Evolutionary conservation across 2,329 filamentous ascomycete genomes (phyloP).

Genomic region (Periconia macrospinosa): DNA sequence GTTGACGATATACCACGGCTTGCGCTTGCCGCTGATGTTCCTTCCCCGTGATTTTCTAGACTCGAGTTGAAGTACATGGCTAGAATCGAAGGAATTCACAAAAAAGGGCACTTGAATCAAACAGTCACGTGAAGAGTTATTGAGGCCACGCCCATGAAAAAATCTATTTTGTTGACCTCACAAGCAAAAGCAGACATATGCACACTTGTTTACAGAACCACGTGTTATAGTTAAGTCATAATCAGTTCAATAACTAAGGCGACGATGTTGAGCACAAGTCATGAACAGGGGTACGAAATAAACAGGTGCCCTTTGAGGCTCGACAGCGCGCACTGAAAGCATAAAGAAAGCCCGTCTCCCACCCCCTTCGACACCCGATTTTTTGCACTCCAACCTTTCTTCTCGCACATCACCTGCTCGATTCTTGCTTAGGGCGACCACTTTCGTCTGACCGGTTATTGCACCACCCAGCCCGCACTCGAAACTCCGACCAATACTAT

Average conservation of each 20-base stretch:
- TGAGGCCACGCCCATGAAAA: not conserved
- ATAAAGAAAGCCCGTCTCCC: not conserved
- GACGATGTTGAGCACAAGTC: no score
- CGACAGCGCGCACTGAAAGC: not conserved
- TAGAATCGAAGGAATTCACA: no score
- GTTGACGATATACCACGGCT: not conserved
- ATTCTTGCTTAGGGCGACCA: not conserved
- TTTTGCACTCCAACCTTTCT: not conserved
- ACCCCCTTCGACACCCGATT: not conserved
- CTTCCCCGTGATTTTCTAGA: not conserved
- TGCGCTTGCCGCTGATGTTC: not conserved
- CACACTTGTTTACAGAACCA: no score
- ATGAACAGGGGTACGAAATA: not conserved
- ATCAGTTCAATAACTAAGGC: no score
- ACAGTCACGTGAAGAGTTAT: not conserved
- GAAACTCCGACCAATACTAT: not conserved
- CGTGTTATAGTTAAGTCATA: no score
- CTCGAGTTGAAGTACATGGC: no score
- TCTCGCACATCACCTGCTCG: not conserved
- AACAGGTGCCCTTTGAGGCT: not conserved
- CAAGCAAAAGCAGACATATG: no score
- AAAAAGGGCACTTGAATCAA: no score
- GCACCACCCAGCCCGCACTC: not conserved
- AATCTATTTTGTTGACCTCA: no score
- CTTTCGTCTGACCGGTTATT: not conserved